Percentiles rank a stretch among this genome's conserved stretches.
These are phyloP conservation scores for Annona cherimola DNA, from an alignment of 164 flowering plant genomes.

Conservation along the genomic window DNA sequence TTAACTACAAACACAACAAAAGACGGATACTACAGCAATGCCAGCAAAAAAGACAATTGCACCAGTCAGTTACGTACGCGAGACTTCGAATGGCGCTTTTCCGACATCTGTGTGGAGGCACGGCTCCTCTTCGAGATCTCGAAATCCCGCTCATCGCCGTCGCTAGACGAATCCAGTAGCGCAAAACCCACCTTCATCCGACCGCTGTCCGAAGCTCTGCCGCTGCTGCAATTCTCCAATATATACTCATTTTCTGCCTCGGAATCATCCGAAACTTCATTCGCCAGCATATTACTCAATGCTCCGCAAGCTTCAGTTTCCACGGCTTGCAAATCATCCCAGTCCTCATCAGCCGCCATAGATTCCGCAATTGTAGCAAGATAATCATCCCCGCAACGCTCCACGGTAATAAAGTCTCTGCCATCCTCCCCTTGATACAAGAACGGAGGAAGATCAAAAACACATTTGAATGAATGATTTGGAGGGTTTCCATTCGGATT, in stretches of 20 bases:
- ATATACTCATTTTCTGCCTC: slow-evolving; percentile 16
- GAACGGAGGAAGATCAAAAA: not conserved
- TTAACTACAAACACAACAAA: not conserved
- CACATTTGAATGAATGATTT: not conserved
- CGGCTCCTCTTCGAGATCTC: slow-evolving; percentile 6
- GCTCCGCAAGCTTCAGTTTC: slow-evolving; percentile 82
- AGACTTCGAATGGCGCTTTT: slow-evolving; percentile 20
- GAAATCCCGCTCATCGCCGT: slow-evolving; percentile 35
- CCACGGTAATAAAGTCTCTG: slow-evolving; percentile 75
- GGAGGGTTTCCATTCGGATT: slow-evolving; percentile 5
- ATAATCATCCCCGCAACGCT: slow-evolving; percentile 94
- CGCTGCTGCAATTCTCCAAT: slow-evolving; percentile 11
- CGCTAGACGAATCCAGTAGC: slow-evolving; percentile 57
- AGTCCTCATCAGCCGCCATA: slow-evolving; percentile 71
- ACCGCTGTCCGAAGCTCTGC: slow-evolving; percentile 37
- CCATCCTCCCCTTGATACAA: slow-evolving; percentile 80
- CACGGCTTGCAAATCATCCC: slow-evolving; percentile 85
- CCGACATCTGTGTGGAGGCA: slow-evolving; percentile 11
- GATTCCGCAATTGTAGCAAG: slow-evolving; percentile 70
- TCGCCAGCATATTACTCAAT: slow-evolving; percentile 44
- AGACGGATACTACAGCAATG: not conserved
- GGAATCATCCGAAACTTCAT: slow-evolving; percentile 19
- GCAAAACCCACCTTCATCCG: slow-evolving; percentile 16
- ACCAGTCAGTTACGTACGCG: slow-evolving; percentile 25
- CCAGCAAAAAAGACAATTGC: not conserved